Base-by-base conservation (phyloP, 352 stramenopile species). In the Globisporangium cylindrosporum region DNA sequence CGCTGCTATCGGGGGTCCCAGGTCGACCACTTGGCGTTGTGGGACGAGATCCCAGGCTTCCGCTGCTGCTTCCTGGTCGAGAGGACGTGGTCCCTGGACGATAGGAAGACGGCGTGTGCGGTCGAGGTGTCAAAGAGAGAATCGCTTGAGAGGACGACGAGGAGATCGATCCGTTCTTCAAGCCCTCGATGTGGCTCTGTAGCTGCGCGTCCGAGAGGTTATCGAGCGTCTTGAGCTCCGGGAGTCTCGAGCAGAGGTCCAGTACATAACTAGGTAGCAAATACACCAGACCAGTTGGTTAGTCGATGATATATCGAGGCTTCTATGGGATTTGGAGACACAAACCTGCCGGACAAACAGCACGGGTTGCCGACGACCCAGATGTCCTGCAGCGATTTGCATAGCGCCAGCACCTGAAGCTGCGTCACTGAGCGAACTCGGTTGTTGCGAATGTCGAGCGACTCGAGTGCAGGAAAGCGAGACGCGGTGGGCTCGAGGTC, bases 401-500 rank as follows among this genome's bases (percentile, higher is more conserved):
- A 84, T 18, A 67, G 72, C 10, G 38, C 36, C 25, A 91, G 71
- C 10, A 41, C 22, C 1, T 36, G 61, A 24, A 79, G 46, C 6
- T 68, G 70, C 7, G 57, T 69, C 0, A 65, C 51, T 0, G 67
- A 69, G 9, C 59, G 64, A n/a, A 93, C 63, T 3, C 70, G 68
- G 56, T 92, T 93, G 71, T 83, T 89, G 36, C 84, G 74, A 0
- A 92, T 29, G 67, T 93, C 84, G n/a, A 93, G 56, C n/a, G 83
- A 90, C 67, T 93, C 86, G 1, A 93, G 73, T 36, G 78, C 68
- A 29, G 78, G 69, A n/a, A 73, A 91, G 15, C 69, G 74, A 4
- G 63, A 69, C 3, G 76, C 67, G 12, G 84, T 55, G 4, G 57
- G 20, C 0, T 69, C 67, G 7, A 89, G 34, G 51, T 89, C 72